Conservation (phyloP, 169 alveolate species). For the Plasmodium reichenowi region DNA sequence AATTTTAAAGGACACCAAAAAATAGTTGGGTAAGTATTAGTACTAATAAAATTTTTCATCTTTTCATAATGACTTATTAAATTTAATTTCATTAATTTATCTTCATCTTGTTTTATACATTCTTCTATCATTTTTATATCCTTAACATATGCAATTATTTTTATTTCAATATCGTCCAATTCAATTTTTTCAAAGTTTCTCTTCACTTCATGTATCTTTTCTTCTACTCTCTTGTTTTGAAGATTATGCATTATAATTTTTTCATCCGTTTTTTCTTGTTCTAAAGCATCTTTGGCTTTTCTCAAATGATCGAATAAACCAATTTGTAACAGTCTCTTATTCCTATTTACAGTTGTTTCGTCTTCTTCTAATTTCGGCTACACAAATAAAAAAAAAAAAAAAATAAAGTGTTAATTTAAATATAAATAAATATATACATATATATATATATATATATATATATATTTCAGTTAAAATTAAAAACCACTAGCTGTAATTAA, state of each 20-base stretch:
- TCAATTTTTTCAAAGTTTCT: constrained; percentile 77
- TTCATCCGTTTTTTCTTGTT: constrained; percentile 78
- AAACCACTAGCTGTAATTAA: not conserved
- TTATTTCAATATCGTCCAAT: constrained; percentile 75
- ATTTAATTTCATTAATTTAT: constrained; percentile 63
- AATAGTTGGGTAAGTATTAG: constrained; percentile 83
- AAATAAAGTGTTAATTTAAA: too few relatives aligned
- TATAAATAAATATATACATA: too few relatives aligned
- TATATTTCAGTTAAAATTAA: too few relatives aligned
- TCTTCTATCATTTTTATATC: constrained; percentile 60
- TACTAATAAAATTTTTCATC: constrained; percentile 84
- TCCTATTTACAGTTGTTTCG: constrained; percentile 78
- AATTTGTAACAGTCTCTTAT: constrained; percentile 77
- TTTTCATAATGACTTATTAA: constrained; percentile 81
- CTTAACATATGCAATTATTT: constrained; percentile 50
- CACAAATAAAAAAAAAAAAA: not conserved
- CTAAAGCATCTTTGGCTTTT: constrained; percentile 82
- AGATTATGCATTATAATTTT: constrained; percentile 53
- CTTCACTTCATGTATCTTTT: constrained; percentile 76
- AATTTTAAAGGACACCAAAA: constrained; percentile 85
- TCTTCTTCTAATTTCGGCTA: constrained; percentile 80
- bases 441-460: too few relatives aligned
- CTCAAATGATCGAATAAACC: constrained; percentile 80
- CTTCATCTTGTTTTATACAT: constrained; percentile 58
- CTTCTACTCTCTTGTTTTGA: constrained; percentile 67